Base-by-base conservation (phyloP, 1,139 yeast species). In the Geotrichum australiense region DNA sequence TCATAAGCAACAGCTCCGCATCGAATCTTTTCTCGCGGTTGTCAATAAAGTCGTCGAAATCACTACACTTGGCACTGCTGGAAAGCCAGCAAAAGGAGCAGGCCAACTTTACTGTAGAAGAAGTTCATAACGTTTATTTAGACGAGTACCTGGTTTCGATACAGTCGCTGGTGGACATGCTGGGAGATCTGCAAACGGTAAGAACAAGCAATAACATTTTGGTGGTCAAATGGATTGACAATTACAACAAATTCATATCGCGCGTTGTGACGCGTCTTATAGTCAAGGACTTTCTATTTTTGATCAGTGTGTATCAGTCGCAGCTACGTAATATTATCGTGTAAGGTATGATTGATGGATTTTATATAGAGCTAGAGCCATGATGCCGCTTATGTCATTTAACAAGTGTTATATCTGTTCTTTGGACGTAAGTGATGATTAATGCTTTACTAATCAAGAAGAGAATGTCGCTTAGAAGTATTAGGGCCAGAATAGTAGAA, bases 181-280 rank as follows among this genome's bases (percentile, higher is more conserved):
- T 42, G 15, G 46, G 39, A 24, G 34, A 23, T 10, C 27, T 42
- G 16, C 35, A 35, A 14, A 12, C 34, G 20, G 22, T n/a, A 21
- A n/a, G 5, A 15, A 21, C 35, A 22, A 4, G 21, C 15, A 7
- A 26, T n/a, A 26, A n/a, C 14, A 8, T 31, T 20, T n/a, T 31
- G 34, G 3, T 19, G 21, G 23, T 15, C 3, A 30, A 46, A 19
- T 53, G 56, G 56, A 41, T 52, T 19, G 46, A 41, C 12, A 42
- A 39, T 15, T 53, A 45, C 41, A 44, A 52, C n/a, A 34, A 42
- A 20, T 53, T 53, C 31, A 43, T 47, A 4, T 50, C 50, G 19
- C 47, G 47, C 8, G 50, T 48, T 16, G 54, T 50, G 14, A 51
- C 55, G 29, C 43, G 56, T 12, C 42, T 53, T 30, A 39, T 53